Conservation (phyloP, 495 filamentous ascomycete genomes). For the Platismatia glauca region DNA sequence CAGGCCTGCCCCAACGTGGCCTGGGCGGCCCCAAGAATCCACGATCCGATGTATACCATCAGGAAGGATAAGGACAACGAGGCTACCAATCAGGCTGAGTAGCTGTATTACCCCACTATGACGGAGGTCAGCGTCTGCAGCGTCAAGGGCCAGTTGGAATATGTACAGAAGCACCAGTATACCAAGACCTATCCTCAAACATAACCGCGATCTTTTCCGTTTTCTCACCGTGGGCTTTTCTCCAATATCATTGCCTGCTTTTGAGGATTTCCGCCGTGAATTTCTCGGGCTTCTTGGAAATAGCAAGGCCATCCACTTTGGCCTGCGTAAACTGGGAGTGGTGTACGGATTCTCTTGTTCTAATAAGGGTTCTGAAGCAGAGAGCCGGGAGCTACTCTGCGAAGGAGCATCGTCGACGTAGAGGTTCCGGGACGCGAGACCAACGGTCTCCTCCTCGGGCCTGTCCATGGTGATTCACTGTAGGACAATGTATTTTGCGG, state of each 20-base stretch:
- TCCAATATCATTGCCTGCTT: background rate
- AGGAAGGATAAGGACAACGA: slow-evolving; percentile 47
- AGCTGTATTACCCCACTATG: slow-evolving; percentile 40
- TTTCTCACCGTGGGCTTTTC: background rate
- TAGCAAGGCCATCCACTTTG: background rate
- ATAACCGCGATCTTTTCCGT: slow-evolving; percentile 11
- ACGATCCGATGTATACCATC: slow-evolving; percentile 48
- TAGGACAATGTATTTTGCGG: background rate
- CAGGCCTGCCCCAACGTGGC: slow-evolving; percentile 38
- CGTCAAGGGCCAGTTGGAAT: background rate
- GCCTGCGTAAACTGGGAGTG: background rate
- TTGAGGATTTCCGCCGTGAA: slow-evolving; percentile 3
- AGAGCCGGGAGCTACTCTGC: slow-evolving; percentile 4
- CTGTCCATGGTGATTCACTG: background rate
- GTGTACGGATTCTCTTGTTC: background rate
- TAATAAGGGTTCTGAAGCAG: slow-evolving; percentile 9
- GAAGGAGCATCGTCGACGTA: slow-evolving; percentile 5
- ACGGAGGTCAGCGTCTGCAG: slow-evolving; percentile 6
- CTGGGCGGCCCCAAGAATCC: slow-evolving; percentile 44
- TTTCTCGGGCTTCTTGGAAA: background rate
- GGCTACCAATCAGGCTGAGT: slow-evolving; percentile 41
- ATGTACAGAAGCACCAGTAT: slow-evolving; percentile 19
- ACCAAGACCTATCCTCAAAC: slow-evolving; percentile 11
- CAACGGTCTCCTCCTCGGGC: background rate
- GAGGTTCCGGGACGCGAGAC: slow-evolving; percentile 1